Conservation (phyloP, 495 filamentous ascomycete genomes). For the Parmelia sp. region DNA sequence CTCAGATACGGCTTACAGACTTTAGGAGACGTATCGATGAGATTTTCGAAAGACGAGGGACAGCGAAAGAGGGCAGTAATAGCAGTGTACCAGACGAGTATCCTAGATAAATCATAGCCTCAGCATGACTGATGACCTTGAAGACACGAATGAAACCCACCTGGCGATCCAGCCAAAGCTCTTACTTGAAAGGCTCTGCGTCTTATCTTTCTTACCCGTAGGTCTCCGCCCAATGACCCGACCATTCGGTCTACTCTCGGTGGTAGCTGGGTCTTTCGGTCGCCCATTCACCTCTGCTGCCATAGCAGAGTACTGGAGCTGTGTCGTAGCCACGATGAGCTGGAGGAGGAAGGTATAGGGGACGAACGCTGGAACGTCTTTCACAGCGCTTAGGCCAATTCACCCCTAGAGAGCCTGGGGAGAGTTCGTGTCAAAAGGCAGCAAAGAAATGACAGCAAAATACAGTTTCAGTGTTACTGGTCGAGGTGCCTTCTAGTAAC, state of each 20-base stretch:
- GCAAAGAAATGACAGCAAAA: background rate
- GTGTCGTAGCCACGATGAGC: slow-evolving; percentile 3
- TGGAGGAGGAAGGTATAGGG: background rate
- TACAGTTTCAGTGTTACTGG: background rate
- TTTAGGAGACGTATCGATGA: slow-evolving; percentile 63
- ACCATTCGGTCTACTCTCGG: slow-evolving; percentile 23
- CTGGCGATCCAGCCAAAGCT: slow-evolving; percentile 54
- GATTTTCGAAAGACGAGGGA: slow-evolving; percentile 58
- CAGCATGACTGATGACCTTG: slow-evolving; percentile 3
- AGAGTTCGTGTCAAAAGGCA: background rate
- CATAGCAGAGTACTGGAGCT: slow-evolving; percentile 22
- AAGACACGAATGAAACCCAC: slow-evolving; percentile 38
- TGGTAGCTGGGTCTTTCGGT: slow-evolving; percentile 19
- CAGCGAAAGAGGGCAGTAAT: slow-evolving; percentile 76
- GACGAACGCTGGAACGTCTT: slow-evolving; percentile 1
- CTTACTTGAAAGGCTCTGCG: slow-evolving; percentile 39
- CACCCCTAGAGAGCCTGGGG: background rate
- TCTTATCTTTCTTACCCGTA: slow-evolving; percentile 1
- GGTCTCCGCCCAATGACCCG: slow-evolving; percentile 11
- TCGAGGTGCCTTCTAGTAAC: background rate
- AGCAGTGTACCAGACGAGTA: slow-evolving; percentile 80
- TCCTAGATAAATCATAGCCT: slow-evolving; percentile 40
- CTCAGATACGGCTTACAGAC: slow-evolving; percentile 83
- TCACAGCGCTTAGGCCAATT: background rate
- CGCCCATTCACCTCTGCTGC: slow-evolving; percentile 24